Conservation (phyloP, 441 rosid species). For the Lepidium campestre region DNA sequence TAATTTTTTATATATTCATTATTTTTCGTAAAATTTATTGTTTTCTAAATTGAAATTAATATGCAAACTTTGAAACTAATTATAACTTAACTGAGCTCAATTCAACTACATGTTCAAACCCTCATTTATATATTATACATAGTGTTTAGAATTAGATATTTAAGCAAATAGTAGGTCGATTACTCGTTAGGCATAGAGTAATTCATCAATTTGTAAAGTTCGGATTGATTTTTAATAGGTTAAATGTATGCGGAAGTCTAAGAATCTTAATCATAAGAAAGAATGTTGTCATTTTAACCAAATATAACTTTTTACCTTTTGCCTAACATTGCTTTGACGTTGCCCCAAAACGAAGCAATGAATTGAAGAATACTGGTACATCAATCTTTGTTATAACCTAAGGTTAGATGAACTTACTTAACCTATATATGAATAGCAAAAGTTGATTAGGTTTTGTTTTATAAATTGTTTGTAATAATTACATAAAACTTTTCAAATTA, state of each 20-base stretch:
- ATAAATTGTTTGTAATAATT: background rate
- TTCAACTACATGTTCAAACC: no score
- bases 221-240: background rate
- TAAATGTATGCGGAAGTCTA: background rate
- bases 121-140: no score
- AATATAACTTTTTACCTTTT: background rate
- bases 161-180: background rate
- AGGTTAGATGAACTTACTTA: background rate
- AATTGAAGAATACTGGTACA: background rate
- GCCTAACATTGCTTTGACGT: background rate
- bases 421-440: background rate
- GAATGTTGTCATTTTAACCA: background rate
- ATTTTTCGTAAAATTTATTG: background rate
- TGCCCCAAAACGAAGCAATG: background rate
- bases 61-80: background rate
- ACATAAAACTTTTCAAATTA: background rate
- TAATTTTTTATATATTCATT: no score
- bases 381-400: background rate
- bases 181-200: background rate
- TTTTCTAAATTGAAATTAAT: background rate
- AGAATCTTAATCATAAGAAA: background rate
- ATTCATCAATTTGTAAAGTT: background rate
- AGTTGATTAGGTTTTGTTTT: background rate
- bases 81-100: no score
- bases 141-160: no score